phyloP scores from a whole-genome alignment of 768 basidiomycete species.

The Mycena vulgaris region DNA sequence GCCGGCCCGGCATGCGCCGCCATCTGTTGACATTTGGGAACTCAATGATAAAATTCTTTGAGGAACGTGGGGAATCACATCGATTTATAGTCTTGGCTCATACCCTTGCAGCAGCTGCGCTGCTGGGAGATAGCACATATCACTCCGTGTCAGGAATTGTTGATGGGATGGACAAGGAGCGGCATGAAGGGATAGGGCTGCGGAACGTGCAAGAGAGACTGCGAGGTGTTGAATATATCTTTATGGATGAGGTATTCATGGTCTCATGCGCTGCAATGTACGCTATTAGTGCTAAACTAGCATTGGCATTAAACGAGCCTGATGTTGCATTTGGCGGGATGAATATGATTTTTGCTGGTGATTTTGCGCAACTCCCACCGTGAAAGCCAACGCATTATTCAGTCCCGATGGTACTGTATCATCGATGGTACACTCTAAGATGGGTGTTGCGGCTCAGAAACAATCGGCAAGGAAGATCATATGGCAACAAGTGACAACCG shows the following conservation, averaged over 20 bases:
- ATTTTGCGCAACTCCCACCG: too few relatives aligned
- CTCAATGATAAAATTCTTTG: too few relatives aligned
- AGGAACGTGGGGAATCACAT: slow-evolving; percentile 7
- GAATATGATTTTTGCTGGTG: slow-evolving; percentile 56
- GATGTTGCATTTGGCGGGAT: slow-evolving; percentile 51
- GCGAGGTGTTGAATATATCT: slow-evolving; percentile 48
- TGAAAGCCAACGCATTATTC: too few relatives aligned
- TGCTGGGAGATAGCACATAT: slow-evolving; percentile 45
- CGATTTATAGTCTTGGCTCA: slow-evolving; percentile 41
- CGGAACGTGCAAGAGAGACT: slow-evolving; percentile 13
- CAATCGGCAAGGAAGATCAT: too few relatives aligned
- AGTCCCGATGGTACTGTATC: too few relatives aligned
- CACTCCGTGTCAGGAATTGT: slow-evolving; percentile 39
- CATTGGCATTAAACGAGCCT: slow-evolving; percentile 34
- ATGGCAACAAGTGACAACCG: too few relatives aligned
- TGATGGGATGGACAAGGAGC: slow-evolving; percentile 7
- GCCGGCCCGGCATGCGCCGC: too few relatives aligned
- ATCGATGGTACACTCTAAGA: too few relatives aligned
- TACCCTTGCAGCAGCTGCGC: slow-evolving; percentile 44
- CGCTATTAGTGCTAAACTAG: slow-evolving; percentile 47
- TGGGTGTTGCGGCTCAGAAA: too few relatives aligned
- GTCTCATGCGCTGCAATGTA: slow-evolving; percentile 51
- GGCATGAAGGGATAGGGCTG: not conserved
- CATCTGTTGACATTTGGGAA: too few relatives aligned
- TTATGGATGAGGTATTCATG: slow-evolving; percentile 65